A percentile compares a stretch with the other conserved stretches of the same genome.
Conservation (phyloP, 257 asterid genomes). For the Solanum clarkiae region DNA sequence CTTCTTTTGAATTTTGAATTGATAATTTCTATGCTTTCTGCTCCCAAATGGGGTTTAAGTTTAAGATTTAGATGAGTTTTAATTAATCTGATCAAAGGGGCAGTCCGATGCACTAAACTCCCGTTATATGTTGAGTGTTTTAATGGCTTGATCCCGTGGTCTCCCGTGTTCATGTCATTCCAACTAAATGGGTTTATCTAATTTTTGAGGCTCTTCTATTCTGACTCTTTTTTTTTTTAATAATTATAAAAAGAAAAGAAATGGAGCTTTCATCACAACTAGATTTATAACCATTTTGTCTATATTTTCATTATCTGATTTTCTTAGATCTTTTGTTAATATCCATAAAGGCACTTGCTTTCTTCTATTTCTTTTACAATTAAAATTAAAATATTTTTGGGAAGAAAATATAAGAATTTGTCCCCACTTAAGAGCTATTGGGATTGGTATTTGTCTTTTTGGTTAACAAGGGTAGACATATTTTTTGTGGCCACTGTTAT, state of each 20-base stretch:
- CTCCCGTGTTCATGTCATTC: background rate
- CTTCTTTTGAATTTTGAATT: background rate
- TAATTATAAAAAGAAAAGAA: background rate
- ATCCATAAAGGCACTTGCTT: background rate
- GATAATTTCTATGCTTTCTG: constrained; percentile 16
- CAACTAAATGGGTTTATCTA: background rate
- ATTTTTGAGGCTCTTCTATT: background rate
- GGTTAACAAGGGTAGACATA: background rate
- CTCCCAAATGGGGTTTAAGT: background rate
- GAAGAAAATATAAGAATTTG: background rate
- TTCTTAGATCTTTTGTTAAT: background rate
- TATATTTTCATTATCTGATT: background rate
- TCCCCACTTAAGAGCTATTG: background rate
- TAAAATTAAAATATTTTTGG: background rate
- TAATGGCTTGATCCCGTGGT: background rate
- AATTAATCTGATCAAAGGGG: background rate
- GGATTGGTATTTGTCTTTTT: background rate
- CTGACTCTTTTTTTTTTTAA: background rate
- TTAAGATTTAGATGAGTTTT: background rate
- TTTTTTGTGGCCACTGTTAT: background rate
- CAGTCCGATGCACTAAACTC: no score
- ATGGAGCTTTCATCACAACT: background rate
- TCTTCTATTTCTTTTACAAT: background rate
- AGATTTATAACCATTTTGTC: background rate
- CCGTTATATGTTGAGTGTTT: no score